Percentiles rank a stretch among this genome's conserved stretches.
Evolutionary conservation across 2,329 filamentous ascomycete genomes (phyloP).

Genomic region (Colletotrichum paranaense): DNA sequence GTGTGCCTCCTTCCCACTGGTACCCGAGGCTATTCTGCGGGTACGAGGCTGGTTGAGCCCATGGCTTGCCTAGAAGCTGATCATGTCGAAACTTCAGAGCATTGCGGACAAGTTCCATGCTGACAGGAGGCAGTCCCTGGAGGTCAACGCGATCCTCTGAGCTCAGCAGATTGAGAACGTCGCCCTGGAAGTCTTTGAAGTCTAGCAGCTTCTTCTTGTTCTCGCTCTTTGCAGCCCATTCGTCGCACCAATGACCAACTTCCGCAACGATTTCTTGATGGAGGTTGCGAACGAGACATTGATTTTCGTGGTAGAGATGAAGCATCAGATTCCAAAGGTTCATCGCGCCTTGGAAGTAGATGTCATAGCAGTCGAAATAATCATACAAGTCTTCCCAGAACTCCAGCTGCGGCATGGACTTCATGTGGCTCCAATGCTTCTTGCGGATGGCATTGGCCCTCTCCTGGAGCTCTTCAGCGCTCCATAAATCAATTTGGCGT

Average conservation of each 20-base stretch:
- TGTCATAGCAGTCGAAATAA: constrained; percentile 60
- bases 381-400: constrained; percentile 56
- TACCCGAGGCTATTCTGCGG: constrained; percentile 40
- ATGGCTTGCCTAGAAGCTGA: constrained; percentile 33
- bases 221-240: constrained; percentile 45
- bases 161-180: constrained; percentile 43
- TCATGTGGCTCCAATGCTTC: constrained; percentile 49
- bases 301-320: constrained; percentile 54
- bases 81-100: constrained; percentile 47
- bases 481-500: constrained; percentile 51
- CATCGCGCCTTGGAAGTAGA: constrained; percentile 58
- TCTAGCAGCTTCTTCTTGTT: constrained; percentile 49
- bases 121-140: constrained; percentile 44
- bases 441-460: constrained; percentile 52
- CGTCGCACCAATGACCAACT: constrained; percentile 50
- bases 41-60: background rate
- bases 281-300: constrained; percentile 44
- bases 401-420: constrained; percentile 43
- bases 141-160: constrained; percentile 42
- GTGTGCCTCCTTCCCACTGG: constrained; percentile 40
- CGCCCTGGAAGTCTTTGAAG: constrained; percentile 33
- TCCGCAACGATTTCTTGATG: constrained; percentile 39
- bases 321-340: constrained; percentile 62
- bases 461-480: constrained; percentile 50
- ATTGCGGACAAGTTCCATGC: constrained; percentile 43